Evolutionary conservation across 495 filamentous ascomycete species (phyloP), one percentile per base, ranked within the genome.

Genomic region (Aspergillus sparsus): DNA sequence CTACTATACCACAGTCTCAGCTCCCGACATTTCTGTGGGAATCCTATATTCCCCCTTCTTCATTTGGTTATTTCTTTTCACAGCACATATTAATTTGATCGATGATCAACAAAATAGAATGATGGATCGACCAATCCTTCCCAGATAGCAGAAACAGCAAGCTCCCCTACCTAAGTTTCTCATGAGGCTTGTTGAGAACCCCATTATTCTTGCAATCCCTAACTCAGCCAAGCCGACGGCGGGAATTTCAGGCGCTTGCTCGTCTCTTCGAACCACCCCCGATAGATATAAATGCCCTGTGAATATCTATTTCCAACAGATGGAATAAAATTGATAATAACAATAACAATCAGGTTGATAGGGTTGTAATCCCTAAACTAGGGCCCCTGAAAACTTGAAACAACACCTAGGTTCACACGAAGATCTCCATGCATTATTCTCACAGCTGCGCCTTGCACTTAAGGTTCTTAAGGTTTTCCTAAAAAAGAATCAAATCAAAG

Each of bases 361-460:
- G 1, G 21, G 21, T 27, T 27, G 21, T 3, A 27, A 27, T 27
- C 21, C 21, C 21, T 3, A 27, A 27, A 52, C 50, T 41, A 60
- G 52, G 58, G 50, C 50, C 35, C 50, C 27, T 41, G 5, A 32
- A 54, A 54, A 54, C 32, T 18, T 60, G 58, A 60, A 60, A 60
- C 58, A 27, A 15, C 41, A 32, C 50, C 42, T 60, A 34, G 32
- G 27, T 51, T 34, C 21, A 51, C 12, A 12, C 49, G 21, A 34
- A 39, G 50, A 42, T 53, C 49, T 47, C 8, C 35, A 45, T 49
- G 42, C 41, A 49, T 34, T 21, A 41, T 49, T 47, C 21, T 54
- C n/a, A n/a, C n/a, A n/a, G 54, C 54, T 62, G 60, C 54, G 60
- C 60, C 59, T 47, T 61, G 59, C 49, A 58, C 49, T 53, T 53